Evolutionary conservation across 352 stramenopile genomes (phyloP).

Genomic region (Globisporangium okanoganense): DNA sequence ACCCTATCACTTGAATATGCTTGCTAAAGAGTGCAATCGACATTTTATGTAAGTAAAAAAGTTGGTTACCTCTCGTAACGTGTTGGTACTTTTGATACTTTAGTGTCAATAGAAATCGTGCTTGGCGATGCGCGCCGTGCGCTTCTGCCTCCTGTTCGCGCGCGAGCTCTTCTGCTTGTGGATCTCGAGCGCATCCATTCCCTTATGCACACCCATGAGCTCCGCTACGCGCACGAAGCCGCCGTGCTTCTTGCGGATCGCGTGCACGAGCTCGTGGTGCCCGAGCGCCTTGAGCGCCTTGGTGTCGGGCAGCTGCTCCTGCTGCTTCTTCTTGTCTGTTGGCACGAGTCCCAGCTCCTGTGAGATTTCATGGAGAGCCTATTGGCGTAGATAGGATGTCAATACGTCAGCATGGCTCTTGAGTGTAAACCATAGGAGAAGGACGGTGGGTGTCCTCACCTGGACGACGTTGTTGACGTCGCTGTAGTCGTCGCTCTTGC

Average conservation of each 20-base stretch:
- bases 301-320: conserved; percentile 49
- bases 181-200: conserved; percentile 38
- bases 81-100: conserved; percentile 5
- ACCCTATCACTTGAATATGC: neutral
- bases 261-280: conserved; percentile 52
- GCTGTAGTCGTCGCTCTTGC: conserved; percentile 31
- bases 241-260: conserved; percentile 83
- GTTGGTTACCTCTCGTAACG: too few relatives aligned
- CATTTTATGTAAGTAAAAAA: too few relatives aligned
- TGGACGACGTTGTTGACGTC: conserved; percentile 62
- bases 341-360: conserved; percentile 36
- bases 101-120: conserved; percentile 63
- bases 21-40: too few relatives aligned
- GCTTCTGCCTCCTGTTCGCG: conserved; percentile 58
- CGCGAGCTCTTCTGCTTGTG: conserved; percentile 69
- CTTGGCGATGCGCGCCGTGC: conserved; percentile 42
- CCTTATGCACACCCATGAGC: conserved; percentile 46
- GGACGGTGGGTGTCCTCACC: conserved; percentile 22
- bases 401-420: neutral
- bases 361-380: conserved; percentile 67
- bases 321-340: conserved; percentile 6
- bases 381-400: neutral
- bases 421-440: too few relatives aligned
- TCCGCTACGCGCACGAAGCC: conserved; percentile 56
- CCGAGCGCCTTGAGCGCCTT: conserved; percentile 69